Percentiles rank a stretch among this genome's conserved stretches.
phyloP scores from a whole-genome alignment of 2,329 filamentous ascomycete species.

The Aspergillus proliferans region DNA sequence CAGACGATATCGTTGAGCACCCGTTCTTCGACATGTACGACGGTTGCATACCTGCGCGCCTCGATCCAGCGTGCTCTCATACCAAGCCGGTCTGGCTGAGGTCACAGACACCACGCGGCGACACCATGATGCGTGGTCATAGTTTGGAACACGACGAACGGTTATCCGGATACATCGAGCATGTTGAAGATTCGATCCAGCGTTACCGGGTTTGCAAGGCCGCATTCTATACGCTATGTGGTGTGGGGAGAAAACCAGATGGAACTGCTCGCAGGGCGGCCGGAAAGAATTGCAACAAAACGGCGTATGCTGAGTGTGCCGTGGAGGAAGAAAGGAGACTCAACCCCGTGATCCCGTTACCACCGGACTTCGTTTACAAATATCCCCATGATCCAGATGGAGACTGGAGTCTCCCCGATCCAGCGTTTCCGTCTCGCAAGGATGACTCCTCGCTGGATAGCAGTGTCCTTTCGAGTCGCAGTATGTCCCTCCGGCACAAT shows the following conservation, averaged over 20 bases:
- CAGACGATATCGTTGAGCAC: slow-evolving; percentile 46
- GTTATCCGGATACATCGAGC: slow-evolving; percentile 28
- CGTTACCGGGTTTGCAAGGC: slow-evolving; percentile 35
- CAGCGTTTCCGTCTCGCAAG: slow-evolving; percentile 13
- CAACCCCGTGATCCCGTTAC: slow-evolving; percentile 41
- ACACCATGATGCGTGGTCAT: slow-evolving; percentile 38
- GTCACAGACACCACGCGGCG: slow-evolving; percentile 41
- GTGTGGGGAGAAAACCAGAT: slow-evolving; percentile 39
- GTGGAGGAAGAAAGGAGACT: slow-evolving; percentile 41
- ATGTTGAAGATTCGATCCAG: slow-evolving; percentile 31
- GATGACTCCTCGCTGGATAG: slow-evolving; percentile 22
- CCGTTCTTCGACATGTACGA: slow-evolving; percentile 46
- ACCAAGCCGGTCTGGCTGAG: slow-evolving; percentile 40
- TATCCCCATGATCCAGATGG: slow-evolving; percentile 36
- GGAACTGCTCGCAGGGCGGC: slow-evolving; percentile 37
- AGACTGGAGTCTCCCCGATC: slow-evolving; percentile 34
- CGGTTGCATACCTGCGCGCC: slow-evolving; percentile 40
- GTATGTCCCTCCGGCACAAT: slow-evolving; percentile 20
- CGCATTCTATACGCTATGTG: slow-evolving; percentile 40
- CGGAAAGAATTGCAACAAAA: slow-evolving; percentile 42
- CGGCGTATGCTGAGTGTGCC: slow-evolving; percentile 42
- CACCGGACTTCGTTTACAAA: slow-evolving; percentile 41
- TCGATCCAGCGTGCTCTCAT: slow-evolving; percentile 35
- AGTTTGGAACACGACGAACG: slow-evolving; percentile 39
- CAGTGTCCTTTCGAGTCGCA: slow-evolving; percentile 20